Percentiles rank a stretch among this genome's conserved stretches.
These are phyloP conservation scores for Pythium phragmiticola DNA, from an alignment of 352 stramenopile species.

Conservation along the genomic window DNA sequence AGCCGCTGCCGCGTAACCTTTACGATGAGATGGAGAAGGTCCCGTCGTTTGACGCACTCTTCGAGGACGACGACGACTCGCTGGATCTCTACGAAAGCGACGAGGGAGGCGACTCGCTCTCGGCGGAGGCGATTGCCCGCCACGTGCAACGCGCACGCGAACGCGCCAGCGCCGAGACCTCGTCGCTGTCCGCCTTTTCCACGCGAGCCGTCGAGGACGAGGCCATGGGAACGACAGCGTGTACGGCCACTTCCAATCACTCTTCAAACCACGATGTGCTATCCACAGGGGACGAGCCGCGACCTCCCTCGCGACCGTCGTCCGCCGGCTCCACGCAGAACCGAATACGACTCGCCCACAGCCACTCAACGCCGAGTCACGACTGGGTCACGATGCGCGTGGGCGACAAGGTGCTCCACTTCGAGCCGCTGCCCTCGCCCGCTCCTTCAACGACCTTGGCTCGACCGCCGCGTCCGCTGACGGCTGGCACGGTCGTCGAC, in stretches of 20 bases:
- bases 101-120: not conserved
- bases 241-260: not conserved
- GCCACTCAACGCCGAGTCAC: slow-evolving; percentile 1
- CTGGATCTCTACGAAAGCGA: not conserved
- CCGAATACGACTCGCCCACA: not conserved
- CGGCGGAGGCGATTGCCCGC: slow-evolving; percentile 5
- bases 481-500: not conserved
- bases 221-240: not conserved
- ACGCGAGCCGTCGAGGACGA: slow-evolving; percentile 2
- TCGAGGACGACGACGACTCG: slow-evolving; percentile 15
- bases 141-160: slow-evolving; percentile 13
- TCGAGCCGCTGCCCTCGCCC: slow-evolving; percentile 24
- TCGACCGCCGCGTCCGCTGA: slow-evolving; percentile 14
- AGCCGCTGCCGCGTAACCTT: slow-evolving; percentile 15
- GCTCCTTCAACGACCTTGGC: not conserved
- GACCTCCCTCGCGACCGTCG: not conserved
- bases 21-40: slow-evolving; percentile 4
- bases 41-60: slow-evolving; percentile 10
- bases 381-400: slow-evolving; percentile 28
- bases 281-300: not conserved
- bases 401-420: slow-evolving; percentile 20
- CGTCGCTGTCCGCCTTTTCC: slow-evolving; percentile 5
- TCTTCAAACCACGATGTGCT: too few species aligned
- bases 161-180: not conserved
- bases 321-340: slow-evolving; percentile 9